phyloP scores from a whole-genome alignment of 2,329 filamentous ascomycete genomes.

The Boeremia exigua region DNA sequence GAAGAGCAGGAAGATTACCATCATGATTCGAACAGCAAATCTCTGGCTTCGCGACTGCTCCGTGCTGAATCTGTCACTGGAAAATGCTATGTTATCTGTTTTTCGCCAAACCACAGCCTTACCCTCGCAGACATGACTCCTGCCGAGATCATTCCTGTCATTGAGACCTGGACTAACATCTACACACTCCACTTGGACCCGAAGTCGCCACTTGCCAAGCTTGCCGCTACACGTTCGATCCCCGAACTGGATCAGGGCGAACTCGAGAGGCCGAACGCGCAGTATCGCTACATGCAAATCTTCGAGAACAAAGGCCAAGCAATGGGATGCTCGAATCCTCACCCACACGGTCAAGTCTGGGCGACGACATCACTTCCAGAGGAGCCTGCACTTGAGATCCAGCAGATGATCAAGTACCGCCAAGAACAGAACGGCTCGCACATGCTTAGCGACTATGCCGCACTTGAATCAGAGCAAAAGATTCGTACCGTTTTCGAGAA shows the following conservation, averaged over 20 bases:
- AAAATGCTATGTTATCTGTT: constrained; percentile 96
- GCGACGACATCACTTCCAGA: constrained; percentile 90
- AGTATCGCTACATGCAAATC: constrained; percentile 97
- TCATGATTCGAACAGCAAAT: constrained; percentile 56
- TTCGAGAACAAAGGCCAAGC: constrained; percentile 98
- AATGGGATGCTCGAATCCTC: constrained; percentile 98
- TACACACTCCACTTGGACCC: constrained; percentile 83
- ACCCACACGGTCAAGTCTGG: constrained; percentile 97
- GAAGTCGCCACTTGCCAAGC: constrained; percentile 66
- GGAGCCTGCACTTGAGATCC: constrained; percentile 81
- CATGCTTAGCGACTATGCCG: constrained; percentile 84
- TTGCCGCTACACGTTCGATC: constrained; percentile 55
- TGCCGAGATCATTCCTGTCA: constrained; percentile 77
- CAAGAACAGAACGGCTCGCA: constrained; percentile 74
- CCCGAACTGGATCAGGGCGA: constrained; percentile 55
- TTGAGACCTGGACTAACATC: constrained; percentile 90
- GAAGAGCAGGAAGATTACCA: constrained; percentile 85
- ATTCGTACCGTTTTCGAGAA: constrained; percentile 93
- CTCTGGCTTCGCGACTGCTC: constrained; percentile 75
- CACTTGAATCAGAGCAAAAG: constrained; percentile 78
- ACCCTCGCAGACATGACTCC: constrained; percentile 90
- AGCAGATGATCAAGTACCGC: constrained; percentile 79
- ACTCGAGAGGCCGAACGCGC: constrained; percentile 65
- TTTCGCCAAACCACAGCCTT: constrained; percentile 86
- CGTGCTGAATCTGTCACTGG: constrained; percentile 86